Percentiles rank a stretch among this genome's conserved stretches.
phyloP scores from a whole-genome alignment of 2,329 filamentous ascomycete species.

The Colletotrichum simmondsii region DNA sequence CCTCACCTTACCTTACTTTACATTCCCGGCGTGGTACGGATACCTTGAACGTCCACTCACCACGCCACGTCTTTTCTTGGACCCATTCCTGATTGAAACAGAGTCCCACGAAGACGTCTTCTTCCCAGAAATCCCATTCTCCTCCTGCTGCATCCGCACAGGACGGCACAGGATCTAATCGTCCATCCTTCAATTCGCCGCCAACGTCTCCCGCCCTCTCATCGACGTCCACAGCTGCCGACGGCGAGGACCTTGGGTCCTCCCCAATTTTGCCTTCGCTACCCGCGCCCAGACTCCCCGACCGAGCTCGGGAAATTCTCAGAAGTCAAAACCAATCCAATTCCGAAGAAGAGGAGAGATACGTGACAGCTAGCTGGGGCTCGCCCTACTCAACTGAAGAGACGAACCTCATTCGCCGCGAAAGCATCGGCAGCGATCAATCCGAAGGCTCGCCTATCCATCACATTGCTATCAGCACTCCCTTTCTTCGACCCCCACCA shows the following conservation, averaged over 20 bases:
- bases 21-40: background rate
- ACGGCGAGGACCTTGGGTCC: conserved; percentile 62
- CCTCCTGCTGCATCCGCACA: conserved; percentile 71
- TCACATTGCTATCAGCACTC: conserved; percentile 70
- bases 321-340: conserved; percentile 59
- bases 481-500: conserved; percentile 69
- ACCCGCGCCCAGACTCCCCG: conserved; percentile 67
- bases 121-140: conserved; percentile 58
- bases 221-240: conserved; percentile 70
- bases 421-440: conserved; percentile 67
- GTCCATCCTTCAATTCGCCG: conserved; percentile 47
- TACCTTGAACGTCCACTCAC: background rate
- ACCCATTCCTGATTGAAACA: conserved; percentile 35
- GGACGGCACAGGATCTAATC: conserved; percentile 60
- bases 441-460: conserved; percentile 72
- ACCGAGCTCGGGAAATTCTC: conserved; percentile 64
- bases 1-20: conserved; percentile 17
- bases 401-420: conserved; percentile 56
- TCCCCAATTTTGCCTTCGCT: conserved; percentile 70
- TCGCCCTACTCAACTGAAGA: conserved; percentile 84
- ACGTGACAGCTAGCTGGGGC: conserved; percentile 86
- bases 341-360: conserved; percentile 52
- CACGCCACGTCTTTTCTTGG: conserved; percentile 29
- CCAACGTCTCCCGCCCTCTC: conserved; percentile 70
- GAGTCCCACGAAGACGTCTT: conserved; percentile 66